phyloP scores from a whole-genome alignment of 148 eudicot species.

The Rhododendron vialii region DNA sequence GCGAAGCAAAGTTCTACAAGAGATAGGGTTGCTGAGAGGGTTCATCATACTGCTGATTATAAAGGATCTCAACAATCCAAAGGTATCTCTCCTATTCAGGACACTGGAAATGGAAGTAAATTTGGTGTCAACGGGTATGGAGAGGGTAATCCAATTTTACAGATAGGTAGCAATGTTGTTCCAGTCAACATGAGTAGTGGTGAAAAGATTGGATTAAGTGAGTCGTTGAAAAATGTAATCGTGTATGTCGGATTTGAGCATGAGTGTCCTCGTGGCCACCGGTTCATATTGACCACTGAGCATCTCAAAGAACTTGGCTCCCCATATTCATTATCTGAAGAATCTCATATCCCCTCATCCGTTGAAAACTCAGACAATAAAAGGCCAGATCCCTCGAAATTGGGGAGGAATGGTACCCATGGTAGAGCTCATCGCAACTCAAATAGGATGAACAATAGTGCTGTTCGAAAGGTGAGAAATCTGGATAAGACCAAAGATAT shows the following conservation, averaged over 20 bases:
- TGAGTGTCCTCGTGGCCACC: conserved; percentile 95
- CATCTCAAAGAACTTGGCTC: conserved; percentile 69
- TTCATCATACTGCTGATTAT: conserved; percentile 23
- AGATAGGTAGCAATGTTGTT: conserved; percentile 55
- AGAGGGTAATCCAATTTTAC: conserved; percentile 43
- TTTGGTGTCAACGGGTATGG: conserved; percentile 17
- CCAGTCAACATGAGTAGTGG: conserved; percentile 34
- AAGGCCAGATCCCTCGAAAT: conserved; percentile 44
- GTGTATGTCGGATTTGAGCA: conserved; percentile 89
- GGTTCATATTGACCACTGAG: conserved; percentile 70
- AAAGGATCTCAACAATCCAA: conserved; percentile 37
- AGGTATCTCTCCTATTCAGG: conserved; percentile 27
- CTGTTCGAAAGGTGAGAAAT: conserved; percentile 33
- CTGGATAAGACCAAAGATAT: conserved; percentile 47
- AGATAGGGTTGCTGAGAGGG: conserved; percentile 33
- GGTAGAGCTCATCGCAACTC: conserved; percentile 40
- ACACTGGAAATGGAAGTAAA: conserved; percentile 29
- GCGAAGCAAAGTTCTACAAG: conserved; percentile 33
- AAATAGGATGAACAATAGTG: conserved; percentile 34
- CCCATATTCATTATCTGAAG: conserved; percentile 50
- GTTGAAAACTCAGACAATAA: conserved; percentile 40
- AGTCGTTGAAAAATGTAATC: conserved; percentile 39
- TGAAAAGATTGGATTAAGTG: conserved; percentile 33
- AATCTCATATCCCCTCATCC: conserved; percentile 30
- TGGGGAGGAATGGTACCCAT: conserved; percentile 43